Base-by-base conservation (phyloP, 2,329 filamentous ascomycete genomes). In the Colletotrichum costaricense region DNA sequence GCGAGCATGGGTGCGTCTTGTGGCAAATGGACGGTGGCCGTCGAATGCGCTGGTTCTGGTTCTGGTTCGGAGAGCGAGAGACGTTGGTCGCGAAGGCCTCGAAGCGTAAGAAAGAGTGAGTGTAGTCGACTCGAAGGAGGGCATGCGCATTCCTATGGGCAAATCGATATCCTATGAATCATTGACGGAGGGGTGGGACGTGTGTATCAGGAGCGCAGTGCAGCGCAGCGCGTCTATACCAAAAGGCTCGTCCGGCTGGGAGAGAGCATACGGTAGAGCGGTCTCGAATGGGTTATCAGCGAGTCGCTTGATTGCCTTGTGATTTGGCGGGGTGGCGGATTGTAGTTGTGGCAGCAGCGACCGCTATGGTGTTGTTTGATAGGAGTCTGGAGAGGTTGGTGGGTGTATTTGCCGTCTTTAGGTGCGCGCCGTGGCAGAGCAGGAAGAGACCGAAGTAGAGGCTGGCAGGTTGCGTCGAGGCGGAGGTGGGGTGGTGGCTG, bases 1-100 rank as follows among this genome's bases (percentile, higher is more conserved):
- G 86, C 87, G 79, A 90, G 87, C 89, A 91, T 91, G 86, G 81
- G 83, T 85, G 84, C 87, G 84, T 81, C 77, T 78, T 79, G 72
- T 73, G 67, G 60, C 60, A 58, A 71, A 56, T 60, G 67, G 71
- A 71, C 67, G 71, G 9, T 38, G 52, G 35, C 70, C 60, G 67
- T 70, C 67, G 60, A 69, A 58, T 63, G 28, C 35, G 69, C 33
- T 60, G 59, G 14, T 63, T 72, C 58, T 58, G 42, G 63, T 63
- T 60, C 26, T 60, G 55, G 14, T 63, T 72, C 58, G 52, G 42
- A 49, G 57, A 59, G 62, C 46, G 68, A 63, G 57, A 60, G 52
- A 46, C 46, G 68, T 57, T 55, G 24, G 58, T 52, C 68, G 42
- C 24, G 49, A 55, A 60, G 46, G 46, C 26, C 46, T 67, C 58